Evolutionary conservation across 1,284 basidiomycete genomes (phyloP).

Genomic region (Earliella scabrosa): DNA sequence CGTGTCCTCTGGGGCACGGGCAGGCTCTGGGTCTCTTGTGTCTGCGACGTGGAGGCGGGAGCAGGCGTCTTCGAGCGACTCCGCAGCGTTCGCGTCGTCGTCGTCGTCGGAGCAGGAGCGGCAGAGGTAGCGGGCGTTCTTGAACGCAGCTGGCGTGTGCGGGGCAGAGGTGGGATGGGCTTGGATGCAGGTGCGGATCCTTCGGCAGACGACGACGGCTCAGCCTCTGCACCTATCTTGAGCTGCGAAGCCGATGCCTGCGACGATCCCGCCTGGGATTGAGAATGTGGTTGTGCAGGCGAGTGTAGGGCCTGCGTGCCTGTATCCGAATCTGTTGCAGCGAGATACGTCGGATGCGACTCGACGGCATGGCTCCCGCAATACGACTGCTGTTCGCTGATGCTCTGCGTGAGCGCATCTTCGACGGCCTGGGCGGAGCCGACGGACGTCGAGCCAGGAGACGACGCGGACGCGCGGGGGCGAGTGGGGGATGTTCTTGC

Average conservation of each 20-base stretch:
- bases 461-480: background rate
- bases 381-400: conserved; percentile 2
- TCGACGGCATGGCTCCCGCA: conserved; percentile 10
- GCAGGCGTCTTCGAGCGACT: conserved; percentile 19
- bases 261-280: background rate
- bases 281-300: background rate
- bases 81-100: conserved; percentile 12
- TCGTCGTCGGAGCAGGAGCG: background rate
- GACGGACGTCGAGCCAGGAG: conserved; percentile 1
- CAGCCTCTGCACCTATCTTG: background rate
- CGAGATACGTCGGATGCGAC: background rate
- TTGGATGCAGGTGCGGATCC: background rate
- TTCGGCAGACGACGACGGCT: background rate
- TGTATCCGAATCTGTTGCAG: background rate
- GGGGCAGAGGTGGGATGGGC: conserved; percentile 9
- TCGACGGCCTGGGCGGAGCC: conserved; percentile 25
- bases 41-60: background rate
- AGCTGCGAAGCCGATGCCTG: background rate
- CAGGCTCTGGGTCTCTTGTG: background rate
- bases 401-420: conserved; percentile 23
- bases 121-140: background rate
- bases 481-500: background rate
- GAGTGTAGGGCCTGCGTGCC: background rate
- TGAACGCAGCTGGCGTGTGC: background rate
- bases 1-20: conserved; percentile 12